Evolutionary conservation across 768 basidiomycete species (phyloP), one percentile per base, ranked within the genome.

Genomic region (Royoungia palumana): DNA sequence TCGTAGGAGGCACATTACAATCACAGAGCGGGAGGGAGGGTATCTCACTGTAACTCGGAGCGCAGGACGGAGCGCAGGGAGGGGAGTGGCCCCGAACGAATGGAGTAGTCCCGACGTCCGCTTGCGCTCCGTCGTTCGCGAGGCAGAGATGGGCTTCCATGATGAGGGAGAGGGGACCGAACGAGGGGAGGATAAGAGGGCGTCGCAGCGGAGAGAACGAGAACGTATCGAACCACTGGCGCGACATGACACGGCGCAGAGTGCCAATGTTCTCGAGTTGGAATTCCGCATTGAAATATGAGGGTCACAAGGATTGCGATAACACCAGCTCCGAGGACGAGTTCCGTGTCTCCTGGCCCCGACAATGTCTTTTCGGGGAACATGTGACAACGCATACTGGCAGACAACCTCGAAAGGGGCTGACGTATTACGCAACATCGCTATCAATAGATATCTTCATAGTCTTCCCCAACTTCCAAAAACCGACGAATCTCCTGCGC

Each of bases 401-500:
- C 46, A 39, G 43, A 34, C 39, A 16, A 9, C 21, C 28, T 42
- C 35, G 19, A 6, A 8, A 6, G 25, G 13, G 39, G 22, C 14
- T 45, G 39, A 43, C 50, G 44, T 52, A 61, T 64, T 55, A 64
- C 44, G 32, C 47, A 46, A 52, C 37, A 48, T 30, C 21, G 35
- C 28, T 38, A 34, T 68, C 59, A 75, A 41, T 60, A 83, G 20
- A 89, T 76, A 60, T 90, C 88, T 60, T 91, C 89, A 55, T 89
- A 89, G 47, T 87, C 84, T 22, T 86, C 85, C 43, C 75, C 77
- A 44, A 91, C 72, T 2, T 76, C 83, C 40, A 90, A 69, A 63
- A 79, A 82, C 58, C 74, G 75, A 43, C 86, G 78, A 54, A 91
- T 72, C 45, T 89, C 89, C 46, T 76, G 76, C 0, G 71, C 64